These are phyloP conservation scores for Pythium guiyangense DNA, from an alignment of 352 stramenopile species.

Conservation along the genomic window DNA sequence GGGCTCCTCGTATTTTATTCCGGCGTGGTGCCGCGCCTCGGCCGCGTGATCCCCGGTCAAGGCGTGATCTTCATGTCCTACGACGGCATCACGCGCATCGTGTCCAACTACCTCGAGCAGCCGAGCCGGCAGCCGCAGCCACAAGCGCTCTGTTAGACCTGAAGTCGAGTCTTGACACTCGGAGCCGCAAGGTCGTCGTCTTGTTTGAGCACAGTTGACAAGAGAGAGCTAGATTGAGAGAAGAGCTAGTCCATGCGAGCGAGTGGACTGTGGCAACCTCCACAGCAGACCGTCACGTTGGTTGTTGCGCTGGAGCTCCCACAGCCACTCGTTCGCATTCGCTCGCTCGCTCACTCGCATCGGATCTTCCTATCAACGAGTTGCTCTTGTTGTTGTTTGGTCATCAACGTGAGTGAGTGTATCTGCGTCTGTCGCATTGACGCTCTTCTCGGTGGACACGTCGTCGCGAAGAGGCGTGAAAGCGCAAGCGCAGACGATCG, in stretches of 20 bases:
- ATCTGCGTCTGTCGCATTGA: no score
- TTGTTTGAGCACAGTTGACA: no score
- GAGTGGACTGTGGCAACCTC: slow-evolving; percentile 1
- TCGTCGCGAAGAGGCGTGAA: no score
- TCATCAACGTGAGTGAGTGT: no score
- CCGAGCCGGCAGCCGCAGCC: slow-evolving; percentile 4
- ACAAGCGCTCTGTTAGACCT: neutral
- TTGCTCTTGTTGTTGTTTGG: neutral
- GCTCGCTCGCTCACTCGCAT: neutral
- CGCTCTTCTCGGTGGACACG: no score
- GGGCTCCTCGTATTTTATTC: slow-evolving; percentile 90
- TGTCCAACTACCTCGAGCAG: slow-evolving; percentile 49
- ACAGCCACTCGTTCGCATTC: neutral
- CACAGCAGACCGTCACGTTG: neutral
- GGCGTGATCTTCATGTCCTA: slow-evolving; percentile 97
- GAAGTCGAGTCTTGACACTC: neutral
- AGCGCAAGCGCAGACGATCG: no score
- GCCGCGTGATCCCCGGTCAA: slow-evolving; percentile 94
- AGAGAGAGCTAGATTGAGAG: neutral
- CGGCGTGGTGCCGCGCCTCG: slow-evolving; percentile 89
- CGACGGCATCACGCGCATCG: slow-evolving; percentile 65
- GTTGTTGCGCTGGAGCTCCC: slow-evolving; percentile 1
- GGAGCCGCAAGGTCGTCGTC: no score
- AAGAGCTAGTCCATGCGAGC: neutral
- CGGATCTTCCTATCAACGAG: no score